These are phyloP conservation scores for Hanseniaspora valbyensis DNA, from an alignment of 805 yeast species.

Conservation along the genomic window DNA sequence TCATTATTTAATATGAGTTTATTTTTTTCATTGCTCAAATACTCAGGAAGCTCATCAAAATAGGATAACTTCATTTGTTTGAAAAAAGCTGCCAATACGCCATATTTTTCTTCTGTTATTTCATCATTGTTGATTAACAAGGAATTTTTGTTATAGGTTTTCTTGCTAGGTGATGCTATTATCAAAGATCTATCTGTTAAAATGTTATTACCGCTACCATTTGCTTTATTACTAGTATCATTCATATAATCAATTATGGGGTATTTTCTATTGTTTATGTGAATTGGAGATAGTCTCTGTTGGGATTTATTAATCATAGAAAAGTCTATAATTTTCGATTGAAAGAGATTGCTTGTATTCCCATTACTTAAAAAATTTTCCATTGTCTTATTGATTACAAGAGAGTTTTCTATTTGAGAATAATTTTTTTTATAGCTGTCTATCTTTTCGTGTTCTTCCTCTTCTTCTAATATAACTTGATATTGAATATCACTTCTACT, in stretches of 20 bases:
- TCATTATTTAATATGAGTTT: not conserved
- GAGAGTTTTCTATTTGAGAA: not conserved
- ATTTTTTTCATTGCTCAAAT: not conserved
- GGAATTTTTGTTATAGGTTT: not conserved
- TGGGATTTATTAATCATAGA: constrained; percentile 10
- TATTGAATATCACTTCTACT: not conserved
- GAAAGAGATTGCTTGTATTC: constrained; percentile 6
- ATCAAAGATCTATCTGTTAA: constrained; percentile 8
- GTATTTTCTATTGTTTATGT: constrained; percentile 13
- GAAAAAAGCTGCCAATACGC: not conserved
- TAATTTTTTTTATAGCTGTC: too few species aligned
- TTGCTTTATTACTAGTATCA: not conserved
- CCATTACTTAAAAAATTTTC: not conserved
- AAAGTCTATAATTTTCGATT: constrained; percentile 9
- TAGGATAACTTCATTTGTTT: not conserved
- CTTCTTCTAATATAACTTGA: constrained; percentile 11
- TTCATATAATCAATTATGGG: constrained; percentile 12
- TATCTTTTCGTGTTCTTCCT: too few species aligned
- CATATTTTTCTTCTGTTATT: not conserved
- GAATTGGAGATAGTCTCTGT: constrained; percentile 14
- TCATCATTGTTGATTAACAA: not conserved
- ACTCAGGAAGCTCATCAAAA: constrained; percentile 10
- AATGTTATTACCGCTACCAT: not conserved
- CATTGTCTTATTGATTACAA: not conserved
- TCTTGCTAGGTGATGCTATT: constrained; percentile 8